phyloP scores from a whole-genome alignment of 305 asterid species.

The Fraxinus sp. region DNA sequence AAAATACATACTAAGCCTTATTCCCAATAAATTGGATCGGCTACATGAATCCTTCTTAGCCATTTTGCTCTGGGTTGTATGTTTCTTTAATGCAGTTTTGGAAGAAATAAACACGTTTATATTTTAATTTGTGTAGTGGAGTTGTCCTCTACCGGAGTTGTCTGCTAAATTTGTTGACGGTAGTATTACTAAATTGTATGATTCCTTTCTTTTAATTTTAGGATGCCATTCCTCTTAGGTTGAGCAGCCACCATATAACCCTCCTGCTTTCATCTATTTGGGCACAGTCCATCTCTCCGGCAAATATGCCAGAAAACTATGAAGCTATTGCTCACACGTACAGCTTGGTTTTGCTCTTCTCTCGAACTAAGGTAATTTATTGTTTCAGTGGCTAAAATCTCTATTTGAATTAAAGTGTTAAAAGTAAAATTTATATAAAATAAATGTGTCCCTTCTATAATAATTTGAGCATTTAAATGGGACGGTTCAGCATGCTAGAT shows the following conservation, averaged over 20 bases:
- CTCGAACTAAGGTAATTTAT: constrained; percentile 80
- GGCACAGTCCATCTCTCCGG: constrained; percentile 80
- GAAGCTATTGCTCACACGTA: constrained; percentile 98
- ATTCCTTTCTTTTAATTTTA: constrained; percentile 35
- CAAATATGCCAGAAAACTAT: constrained; percentile 81
- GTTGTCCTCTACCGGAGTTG: not conserved
- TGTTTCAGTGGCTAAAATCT: not conserved
- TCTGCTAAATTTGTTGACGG: not conserved
- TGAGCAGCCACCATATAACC: constrained; percentile 93
- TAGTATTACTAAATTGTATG: not conserved
- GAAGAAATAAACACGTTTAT: not conserved
- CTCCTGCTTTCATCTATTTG: constrained; percentile 87
- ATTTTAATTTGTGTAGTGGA: not conserved
- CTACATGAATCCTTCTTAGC: not conserved
- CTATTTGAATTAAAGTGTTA: not conserved
- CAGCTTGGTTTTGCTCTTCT: constrained; percentile 84
- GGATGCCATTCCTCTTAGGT: constrained; percentile 74
- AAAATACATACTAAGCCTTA: not conserved
- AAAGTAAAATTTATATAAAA: not conserved
- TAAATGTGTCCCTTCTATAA: not conserved
- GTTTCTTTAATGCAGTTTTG: not conserved
- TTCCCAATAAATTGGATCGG: not conserved
- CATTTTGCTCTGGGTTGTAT: not conserved
- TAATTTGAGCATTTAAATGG: not conserved
- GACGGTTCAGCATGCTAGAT: not conserved